Percentiles rank a stretch among this genome's conserved stretches.
Evolutionary conservation across 805 yeast genomes (phyloP).

Genomic region (Monosporozyma yasuniensis): DNA sequence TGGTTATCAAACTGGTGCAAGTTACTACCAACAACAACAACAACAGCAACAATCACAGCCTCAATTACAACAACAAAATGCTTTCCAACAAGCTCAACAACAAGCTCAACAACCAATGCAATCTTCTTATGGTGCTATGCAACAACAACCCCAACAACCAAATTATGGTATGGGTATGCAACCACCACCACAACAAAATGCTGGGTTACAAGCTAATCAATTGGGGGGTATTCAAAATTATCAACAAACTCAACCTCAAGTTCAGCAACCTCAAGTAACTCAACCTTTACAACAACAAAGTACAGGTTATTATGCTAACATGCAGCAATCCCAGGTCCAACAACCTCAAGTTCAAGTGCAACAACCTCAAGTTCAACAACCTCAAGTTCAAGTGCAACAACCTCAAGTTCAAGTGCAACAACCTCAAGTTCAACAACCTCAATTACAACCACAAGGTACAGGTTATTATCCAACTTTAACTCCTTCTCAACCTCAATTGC

Average conservation of each 20-base stretch:
- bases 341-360: conserved; percentile 17
- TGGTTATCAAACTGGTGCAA: conserved; percentile 5
- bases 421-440: conserved; percentile 13
- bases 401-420: too few species aligned
- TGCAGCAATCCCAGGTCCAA: conserved; percentile 8
- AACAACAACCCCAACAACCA: conserved; percentile 3
- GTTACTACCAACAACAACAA: conserved; percentile 27
- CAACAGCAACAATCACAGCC: conserved; percentile 4
- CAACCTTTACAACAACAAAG: conserved; percentile 3
- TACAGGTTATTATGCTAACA: conserved; percentile 5
- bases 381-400: too few species aligned
- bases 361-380: conserved; percentile 23
- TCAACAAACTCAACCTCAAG: conserved; percentile 9
- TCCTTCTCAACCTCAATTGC: conserved; percentile 12
- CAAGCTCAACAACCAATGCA: conserved; percentile 3
- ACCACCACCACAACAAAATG: conserved; percentile 25
- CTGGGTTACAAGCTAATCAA: conserved; percentile 3
- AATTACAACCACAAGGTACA: conserved; percentile 32
- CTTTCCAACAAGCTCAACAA: conserved; percentile 3
- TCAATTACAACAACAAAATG: conserved; percentile 6
- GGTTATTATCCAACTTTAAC: conserved; percentile 31
- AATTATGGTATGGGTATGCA: conserved; percentile 1
- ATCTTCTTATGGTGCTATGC: neutral
- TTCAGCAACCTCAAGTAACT: neutral
- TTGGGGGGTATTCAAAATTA: conserved; percentile 2